A percentile compares a stretch with the other conserved stretches of the same genome.
phyloP scores from a whole-genome alignment of 306 rosid genomes.

The Medicago lupulina region DNA sequence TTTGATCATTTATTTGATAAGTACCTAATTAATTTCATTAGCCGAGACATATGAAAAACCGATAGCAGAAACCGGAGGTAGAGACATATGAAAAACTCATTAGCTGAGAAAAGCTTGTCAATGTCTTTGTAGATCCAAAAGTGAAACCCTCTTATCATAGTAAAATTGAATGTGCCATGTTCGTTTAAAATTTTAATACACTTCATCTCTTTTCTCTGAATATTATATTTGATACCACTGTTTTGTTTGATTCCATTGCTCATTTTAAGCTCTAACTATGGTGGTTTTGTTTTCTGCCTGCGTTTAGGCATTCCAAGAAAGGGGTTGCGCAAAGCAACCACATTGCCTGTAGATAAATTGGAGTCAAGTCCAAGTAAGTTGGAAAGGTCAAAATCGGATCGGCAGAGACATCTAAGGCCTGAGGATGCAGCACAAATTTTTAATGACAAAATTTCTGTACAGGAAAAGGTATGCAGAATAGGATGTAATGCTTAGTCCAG shows the following conservation, averaged over 20 bases:
- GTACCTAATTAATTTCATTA: constrained; percentile 5
- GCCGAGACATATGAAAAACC: neutral
- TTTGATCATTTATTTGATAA: constrained; percentile 20
- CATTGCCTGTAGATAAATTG: constrained; percentile 51
- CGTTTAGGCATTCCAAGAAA: constrained; percentile 57
- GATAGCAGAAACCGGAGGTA: neutral
- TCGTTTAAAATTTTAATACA: constrained; percentile 29
- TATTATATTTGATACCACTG: constrained; percentile 19
- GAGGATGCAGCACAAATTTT: constrained; percentile 85
- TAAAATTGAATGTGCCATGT: constrained; percentile 10
- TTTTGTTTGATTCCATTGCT: constrained; percentile 34
- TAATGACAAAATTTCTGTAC: constrained; percentile 60
- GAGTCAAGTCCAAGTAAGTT: constrained; percentile 58
- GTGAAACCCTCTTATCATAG: neutral
- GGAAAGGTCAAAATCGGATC: constrained; percentile 81
- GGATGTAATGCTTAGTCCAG: neutral
- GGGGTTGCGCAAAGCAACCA: constrained; percentile 55
- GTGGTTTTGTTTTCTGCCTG: constrained; percentile 24
- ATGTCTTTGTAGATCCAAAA: neutral
- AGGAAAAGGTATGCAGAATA: constrained; percentile 65
- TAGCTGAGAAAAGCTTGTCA: constrained; percentile 5
- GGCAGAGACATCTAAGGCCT: constrained; percentile 59
- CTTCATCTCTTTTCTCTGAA: neutral
- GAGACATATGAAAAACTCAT: constrained; percentile 14
- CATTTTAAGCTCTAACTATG: constrained; percentile 13